Conservation (phyloP, 768 basidiomycete species). For the Termitomyces sp. region DNA sequence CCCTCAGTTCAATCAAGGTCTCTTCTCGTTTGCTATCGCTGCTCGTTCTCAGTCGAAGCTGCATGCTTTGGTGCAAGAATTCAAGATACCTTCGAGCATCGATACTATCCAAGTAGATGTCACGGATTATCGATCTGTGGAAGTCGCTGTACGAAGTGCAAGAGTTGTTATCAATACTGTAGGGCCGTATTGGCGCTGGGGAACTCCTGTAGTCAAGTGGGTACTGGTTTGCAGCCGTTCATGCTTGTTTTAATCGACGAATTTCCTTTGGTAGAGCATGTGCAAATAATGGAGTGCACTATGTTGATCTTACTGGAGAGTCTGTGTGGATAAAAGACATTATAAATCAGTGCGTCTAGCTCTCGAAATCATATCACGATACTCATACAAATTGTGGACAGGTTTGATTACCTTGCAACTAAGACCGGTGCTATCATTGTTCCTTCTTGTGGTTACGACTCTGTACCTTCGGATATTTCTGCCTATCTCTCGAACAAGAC, state of each 20-base stretch:
- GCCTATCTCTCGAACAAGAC: slow-evolving; percentile 67
- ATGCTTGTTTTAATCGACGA: neutral
- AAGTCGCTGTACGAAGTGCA: slow-evolving; percentile 47
- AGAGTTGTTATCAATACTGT: slow-evolving; percentile 74
- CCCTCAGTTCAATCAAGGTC: slow-evolving; percentile 36
- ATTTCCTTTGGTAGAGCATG: slow-evolving; percentile 49
- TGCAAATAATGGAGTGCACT: slow-evolving; percentile 68
- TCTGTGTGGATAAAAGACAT: slow-evolving; percentile 59
- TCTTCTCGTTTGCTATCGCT: slow-evolving; percentile 64
- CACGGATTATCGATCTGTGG: slow-evolving; percentile 44
- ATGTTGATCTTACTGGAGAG: slow-evolving; percentile 84
- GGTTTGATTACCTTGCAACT: slow-evolving; percentile 68
- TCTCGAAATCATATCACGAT: neutral
- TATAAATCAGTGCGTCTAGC: slow-evolving; percentile 43
- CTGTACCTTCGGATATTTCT: slow-evolving; percentile 67
- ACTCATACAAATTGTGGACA: slow-evolving; percentile 17
- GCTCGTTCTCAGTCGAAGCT: slow-evolving; percentile 67
- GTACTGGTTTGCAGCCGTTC: slow-evolving; percentile 15
- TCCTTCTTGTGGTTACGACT: slow-evolving; percentile 75
- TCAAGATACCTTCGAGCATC: slow-evolving; percentile 39
- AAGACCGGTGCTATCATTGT: slow-evolving; percentile 72
- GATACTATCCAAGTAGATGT: slow-evolving; percentile 55
- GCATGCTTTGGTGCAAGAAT: slow-evolving; percentile 40
- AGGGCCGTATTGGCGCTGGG: slow-evolving; percentile 70
- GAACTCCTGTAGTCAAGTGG: slow-evolving; percentile 66